Base-by-base conservation (phyloP, 2,329 filamentous ascomycete species). In the Pyrenochaeta sp. region DNA sequence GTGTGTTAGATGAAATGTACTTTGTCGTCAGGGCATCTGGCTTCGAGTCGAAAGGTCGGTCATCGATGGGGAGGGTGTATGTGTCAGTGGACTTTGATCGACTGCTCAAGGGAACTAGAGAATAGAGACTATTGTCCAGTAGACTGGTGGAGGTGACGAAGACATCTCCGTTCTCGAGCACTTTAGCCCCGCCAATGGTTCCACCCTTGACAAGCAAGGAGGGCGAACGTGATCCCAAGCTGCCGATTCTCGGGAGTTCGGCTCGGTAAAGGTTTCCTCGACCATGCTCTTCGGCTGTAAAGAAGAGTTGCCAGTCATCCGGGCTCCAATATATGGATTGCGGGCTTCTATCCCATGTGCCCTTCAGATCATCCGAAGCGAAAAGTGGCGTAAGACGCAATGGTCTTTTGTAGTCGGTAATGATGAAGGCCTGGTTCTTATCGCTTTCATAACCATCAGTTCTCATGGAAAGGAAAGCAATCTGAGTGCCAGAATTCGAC, bases 381-480 rank as follows among this genome's bases (percentile, higher is more conserved):
- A 82, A 87, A 48, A 86, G 85, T 58, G 86, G 83, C 50, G 83
- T 76, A 6, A 46, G 28, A 45, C 81, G 80, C 46, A 74, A 74
- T 7, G 84, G 71, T 47, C 85, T 78, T 10, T 67, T 68, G 35
- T 89, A 74, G 55, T 89, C 80, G 1, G 82, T 80, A 6, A 89
- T 68, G 3, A 90, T 72, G 50, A 91, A 72, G 3, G 90, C 74
- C 30, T 85, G 81, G 30, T 86, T 81, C 68, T 88, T 88, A 73
- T 96, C 90, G 11, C 87, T 83, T 70, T 96, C 91, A 66, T 96
- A 96, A 46, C 87, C 84, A 37, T 83, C 78, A 42, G 81, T 81
- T 51, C 82, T 81, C 91, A 95, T 96, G 49, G 88, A 84, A 20
- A 89, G 78, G 67, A 95, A 96, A 2, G 84, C 89, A 18, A 93